phyloP scores from a whole-genome alignment of 495 filamentous ascomycete genomes.

The Annulohypoxylon stygium region DNA sequence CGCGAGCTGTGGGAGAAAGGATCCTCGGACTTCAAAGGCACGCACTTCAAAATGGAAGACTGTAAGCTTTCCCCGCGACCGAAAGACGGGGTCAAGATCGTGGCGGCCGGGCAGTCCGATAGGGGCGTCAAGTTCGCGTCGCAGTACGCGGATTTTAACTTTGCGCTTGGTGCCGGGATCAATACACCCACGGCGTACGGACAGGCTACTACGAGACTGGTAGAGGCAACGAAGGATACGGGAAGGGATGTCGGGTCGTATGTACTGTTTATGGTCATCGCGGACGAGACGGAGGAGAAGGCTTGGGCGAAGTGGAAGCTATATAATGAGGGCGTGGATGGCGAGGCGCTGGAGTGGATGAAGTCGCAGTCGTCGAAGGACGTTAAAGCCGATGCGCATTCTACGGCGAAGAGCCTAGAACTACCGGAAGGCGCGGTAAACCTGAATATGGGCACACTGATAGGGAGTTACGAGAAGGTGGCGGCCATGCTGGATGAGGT shows the following conservation, averaged over 20 bases:
- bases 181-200: constrained; percentile 49
- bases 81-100: constrained; percentile 44
- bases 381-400: constrained; percentile 49
- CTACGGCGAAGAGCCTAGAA: constrained; percentile 43
- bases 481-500: constrained; percentile 52
- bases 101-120: constrained; percentile 49
- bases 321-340: constrained; percentile 50
- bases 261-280: constrained; percentile 53
- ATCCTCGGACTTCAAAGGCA: constrained; percentile 52
- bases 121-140: constrained; percentile 52
- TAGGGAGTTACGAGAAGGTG: constrained; percentile 50
- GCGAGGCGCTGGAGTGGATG: constrained; percentile 51
- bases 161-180: constrained; percentile 48
- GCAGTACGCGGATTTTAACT: constrained; percentile 51
- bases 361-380: constrained; percentile 49
- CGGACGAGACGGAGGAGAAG: constrained; percentile 51
- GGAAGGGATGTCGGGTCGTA: constrained; percentile 50
- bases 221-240: constrained; percentile 42
- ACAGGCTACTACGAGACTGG: constrained; percentile 40
- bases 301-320: constrained; percentile 51
- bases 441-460: constrained; percentile 50
- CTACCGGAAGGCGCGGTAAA: constrained; percentile 51
- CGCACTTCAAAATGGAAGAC: constrained; percentile 53
- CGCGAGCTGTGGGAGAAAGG: constrained; percentile 52
- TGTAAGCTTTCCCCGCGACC: constrained; percentile 53